Conservation (phyloP, 345 rosid species). For the Pugionium cornutum region DNA sequence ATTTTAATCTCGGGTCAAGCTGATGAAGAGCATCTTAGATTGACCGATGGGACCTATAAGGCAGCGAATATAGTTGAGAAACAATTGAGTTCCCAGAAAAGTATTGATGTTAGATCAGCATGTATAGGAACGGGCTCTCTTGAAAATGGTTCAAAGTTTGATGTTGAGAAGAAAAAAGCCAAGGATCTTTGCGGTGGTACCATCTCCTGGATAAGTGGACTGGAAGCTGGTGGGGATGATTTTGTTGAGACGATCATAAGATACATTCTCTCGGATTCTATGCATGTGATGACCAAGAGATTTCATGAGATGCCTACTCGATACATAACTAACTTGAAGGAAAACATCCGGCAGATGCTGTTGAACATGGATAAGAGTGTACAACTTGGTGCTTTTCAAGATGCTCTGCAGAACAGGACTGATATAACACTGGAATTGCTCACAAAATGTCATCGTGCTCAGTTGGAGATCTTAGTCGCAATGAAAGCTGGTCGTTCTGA, state of each 20-base stretch:
- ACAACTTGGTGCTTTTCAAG: conserved; percentile 53
- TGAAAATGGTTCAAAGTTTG: conserved; percentile 59
- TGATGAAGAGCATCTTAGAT: conserved; percentile 47
- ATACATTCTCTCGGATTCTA: conserved; percentile 72
- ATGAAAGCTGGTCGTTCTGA: conserved; percentile 68
- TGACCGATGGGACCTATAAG: conserved; percentile 57
- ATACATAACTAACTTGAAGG: conserved; percentile 62
- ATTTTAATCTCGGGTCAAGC: conserved; percentile 49
- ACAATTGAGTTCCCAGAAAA: conserved; percentile 71
- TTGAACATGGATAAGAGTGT: conserved; percentile 59
- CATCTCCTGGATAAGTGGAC: conserved; percentile 60
- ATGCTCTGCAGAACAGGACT: conserved; percentile 60
- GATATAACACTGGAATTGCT: conserved; percentile 66
- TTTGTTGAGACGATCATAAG: conserved; percentile 64
- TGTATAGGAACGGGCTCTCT: conserved; percentile 67
- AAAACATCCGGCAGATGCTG: conserved; percentile 74
- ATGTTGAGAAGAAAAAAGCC: conserved; percentile 64
- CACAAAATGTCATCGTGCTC: conserved; percentile 63
- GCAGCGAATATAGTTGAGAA: conserved; percentile 58
- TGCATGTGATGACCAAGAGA: conserved; percentile 71
- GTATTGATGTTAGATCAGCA: conserved; percentile 60
- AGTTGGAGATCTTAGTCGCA: conserved; percentile 85
- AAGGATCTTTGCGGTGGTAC: conserved; percentile 60
- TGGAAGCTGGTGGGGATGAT: conserved; percentile 65
- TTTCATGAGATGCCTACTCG: conserved; percentile 78